Evolutionary conservation across 2,329 filamentous ascomycete species (phyloP).

Genomic region (Alternaria ventricosa): DNA sequence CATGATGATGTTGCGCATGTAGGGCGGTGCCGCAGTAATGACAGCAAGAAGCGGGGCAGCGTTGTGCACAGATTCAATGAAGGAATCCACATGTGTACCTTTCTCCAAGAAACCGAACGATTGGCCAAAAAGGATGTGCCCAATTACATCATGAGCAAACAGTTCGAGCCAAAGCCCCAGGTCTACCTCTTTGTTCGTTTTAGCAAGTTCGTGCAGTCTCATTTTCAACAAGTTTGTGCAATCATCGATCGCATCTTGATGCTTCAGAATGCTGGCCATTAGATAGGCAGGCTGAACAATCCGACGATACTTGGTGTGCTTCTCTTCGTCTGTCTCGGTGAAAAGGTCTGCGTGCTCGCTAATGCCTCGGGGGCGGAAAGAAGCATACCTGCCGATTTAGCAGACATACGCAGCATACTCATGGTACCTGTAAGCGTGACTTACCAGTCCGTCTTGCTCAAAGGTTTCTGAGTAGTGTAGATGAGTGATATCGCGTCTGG

Average conservation of each 20-base stretch:
- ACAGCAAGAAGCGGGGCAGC: slow-evolving; percentile 41
- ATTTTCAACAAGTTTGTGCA: slow-evolving; percentile 32
- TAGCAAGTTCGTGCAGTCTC: slow-evolving; percentile 24
- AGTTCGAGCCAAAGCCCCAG: slow-evolving; percentile 38
- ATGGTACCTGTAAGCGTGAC: not conserved
- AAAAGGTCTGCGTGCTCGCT: slow-evolving; percentile 29
- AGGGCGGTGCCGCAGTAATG: slow-evolving; percentile 37
- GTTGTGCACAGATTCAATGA: slow-evolving; percentile 47
- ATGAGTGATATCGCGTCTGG: slow-evolving; percentile 19
- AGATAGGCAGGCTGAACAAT: slow-evolving; percentile 44
- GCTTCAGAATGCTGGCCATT: slow-evolving; percentile 50
- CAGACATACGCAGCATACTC: not conserved
- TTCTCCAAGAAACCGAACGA: slow-evolving; percentile 53
- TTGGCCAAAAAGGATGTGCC: slow-evolving; percentile 50
- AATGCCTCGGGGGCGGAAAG: slow-evolving; percentile 16
- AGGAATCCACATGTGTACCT: slow-evolving; percentile 48
- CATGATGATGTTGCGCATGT: slow-evolving; percentile 39
- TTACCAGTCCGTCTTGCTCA: slow-evolving; percentile 11
- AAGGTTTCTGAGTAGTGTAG: slow-evolving; percentile 19
- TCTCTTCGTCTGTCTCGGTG: slow-evolving; percentile 24
- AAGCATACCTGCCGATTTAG: slow-evolving; percentile 13
- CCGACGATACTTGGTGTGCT: slow-evolving; percentile 21
- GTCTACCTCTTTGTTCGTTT: slow-evolving; percentile 25
- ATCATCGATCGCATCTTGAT: slow-evolving; percentile 31
- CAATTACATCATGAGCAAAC: slow-evolving; percentile 50